Evolutionary conservation across 129 eudicot species (phyloP).

Genomic region (Artemisia annua): DNA sequence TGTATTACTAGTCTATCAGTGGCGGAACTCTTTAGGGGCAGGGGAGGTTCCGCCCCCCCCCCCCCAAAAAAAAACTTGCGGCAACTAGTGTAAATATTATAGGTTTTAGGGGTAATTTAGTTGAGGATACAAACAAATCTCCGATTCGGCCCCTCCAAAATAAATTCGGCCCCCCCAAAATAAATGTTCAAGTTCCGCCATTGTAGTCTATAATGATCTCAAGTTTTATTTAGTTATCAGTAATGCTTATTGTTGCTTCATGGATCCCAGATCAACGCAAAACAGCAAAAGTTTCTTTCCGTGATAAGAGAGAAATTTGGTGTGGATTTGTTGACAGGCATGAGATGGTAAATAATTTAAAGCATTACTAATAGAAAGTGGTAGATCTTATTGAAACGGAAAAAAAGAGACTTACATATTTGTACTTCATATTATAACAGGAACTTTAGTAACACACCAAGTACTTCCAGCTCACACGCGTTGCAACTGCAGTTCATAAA

Average conservation of each 20-base stretch:
- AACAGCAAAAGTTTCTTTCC: conserved; percentile 15
- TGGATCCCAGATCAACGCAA: conserved; percentile 19
- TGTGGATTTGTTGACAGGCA: conserved; percentile 13
- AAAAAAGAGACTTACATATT: background rate
- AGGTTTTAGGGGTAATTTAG: too few relatives aligned
- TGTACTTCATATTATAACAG: conserved; percentile 25
- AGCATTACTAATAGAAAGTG: background rate
- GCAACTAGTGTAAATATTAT: too few relatives aligned
- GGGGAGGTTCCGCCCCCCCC: too few relatives aligned
- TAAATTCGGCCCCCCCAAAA: too few relatives aligned
- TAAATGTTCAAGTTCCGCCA: too few relatives aligned
- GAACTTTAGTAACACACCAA: conserved; percentile 26
- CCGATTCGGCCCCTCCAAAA: too few relatives aligned
- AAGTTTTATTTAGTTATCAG: background rate
- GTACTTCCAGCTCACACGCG: conserved; percentile 26
- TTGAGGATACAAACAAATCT: too few relatives aligned
- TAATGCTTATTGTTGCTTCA: conserved; percentile 12
- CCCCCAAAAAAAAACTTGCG: too few relatives aligned
- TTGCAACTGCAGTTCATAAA: conserved; percentile 50
- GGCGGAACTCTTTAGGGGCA: too few relatives aligned
- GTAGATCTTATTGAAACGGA: background rate
- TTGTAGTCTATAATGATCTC: background rate
- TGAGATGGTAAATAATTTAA: conserved; percentile 21
- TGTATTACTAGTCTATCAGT: conserved; percentile 4
- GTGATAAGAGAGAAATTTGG: conserved; percentile 19